Conservation (phyloP, 75 land plant species). For the Pinus albicaulis region DNA sequence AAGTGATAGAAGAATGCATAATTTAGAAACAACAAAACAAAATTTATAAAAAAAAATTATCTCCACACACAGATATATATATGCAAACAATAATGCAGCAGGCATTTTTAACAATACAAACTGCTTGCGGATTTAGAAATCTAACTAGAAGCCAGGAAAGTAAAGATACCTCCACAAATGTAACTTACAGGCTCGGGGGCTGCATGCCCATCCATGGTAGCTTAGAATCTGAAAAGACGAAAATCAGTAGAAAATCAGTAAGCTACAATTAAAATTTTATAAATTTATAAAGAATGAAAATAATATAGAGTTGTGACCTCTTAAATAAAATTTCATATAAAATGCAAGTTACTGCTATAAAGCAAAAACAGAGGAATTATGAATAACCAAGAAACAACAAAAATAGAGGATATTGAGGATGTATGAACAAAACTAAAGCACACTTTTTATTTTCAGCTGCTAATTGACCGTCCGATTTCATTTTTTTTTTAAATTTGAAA, state of each 20-base stretch:
- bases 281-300: background rate
- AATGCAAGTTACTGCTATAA: background rate
- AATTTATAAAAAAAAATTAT: background rate
- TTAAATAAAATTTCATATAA: background rate
- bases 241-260: background rate
- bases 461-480: too few relatives aligned
- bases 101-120: background rate
- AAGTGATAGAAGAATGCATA: background rate
- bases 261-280: background rate
- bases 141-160: background rate
- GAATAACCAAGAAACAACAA: too few relatives aligned
- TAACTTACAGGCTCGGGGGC: constrained; percentile 65
- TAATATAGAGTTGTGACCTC: background rate
- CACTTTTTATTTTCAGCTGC: too few relatives aligned
- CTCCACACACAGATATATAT: background rate
- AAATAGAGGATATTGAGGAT: too few relatives aligned
- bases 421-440: too few relatives aligned
- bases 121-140: background rate
- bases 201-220: constrained; percentile 42
- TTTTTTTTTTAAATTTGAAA: too few relatives aligned
- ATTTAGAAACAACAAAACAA: background rate
- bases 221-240: background rate
- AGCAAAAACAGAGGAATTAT: background rate
- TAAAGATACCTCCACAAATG: constrained; percentile 50
- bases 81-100: too few relatives aligned